Conservation (phyloP, 371 early-diverging fungal species). For the Rhizomucor pusillus region DNA sequence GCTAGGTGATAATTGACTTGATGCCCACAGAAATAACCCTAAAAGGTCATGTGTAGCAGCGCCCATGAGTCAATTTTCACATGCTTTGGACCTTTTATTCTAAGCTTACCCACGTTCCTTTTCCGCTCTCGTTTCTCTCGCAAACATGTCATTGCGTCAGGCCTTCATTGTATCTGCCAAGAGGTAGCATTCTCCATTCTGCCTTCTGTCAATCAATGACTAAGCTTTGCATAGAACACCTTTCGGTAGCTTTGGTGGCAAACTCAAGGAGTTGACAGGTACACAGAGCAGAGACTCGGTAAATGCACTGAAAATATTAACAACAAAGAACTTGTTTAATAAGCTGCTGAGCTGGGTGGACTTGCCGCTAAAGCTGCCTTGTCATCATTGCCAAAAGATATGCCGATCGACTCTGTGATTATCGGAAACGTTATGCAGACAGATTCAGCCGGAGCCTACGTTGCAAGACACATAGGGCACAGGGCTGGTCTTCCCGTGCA, state of each 20-base stretch:
- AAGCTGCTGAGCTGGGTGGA: slow-evolving; percentile 90
- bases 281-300: background rate
- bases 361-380: slow-evolving; percentile 89
- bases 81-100: background rate
- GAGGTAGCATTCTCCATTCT: slow-evolving; percentile 16
- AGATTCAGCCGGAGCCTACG: slow-evolving; percentile 78
- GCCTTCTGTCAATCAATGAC: background rate
- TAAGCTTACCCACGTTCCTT: background rate
- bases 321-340: background rate
- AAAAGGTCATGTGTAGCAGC: too few species aligned
- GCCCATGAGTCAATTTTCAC: slow-evolving; percentile 5
- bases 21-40: too few species aligned
- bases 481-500: slow-evolving; percentile 80
- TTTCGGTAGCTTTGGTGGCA: slow-evolving; percentile 87
- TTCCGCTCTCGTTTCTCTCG: background rate
- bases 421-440: slow-evolving; percentile 96
- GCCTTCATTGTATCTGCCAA: slow-evolving; percentile 51
- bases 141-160: slow-evolving; percentile 41
- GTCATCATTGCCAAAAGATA: slow-evolving; percentile 65
- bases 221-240: slow-evolving; percentile 46
- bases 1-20: too few species aligned
- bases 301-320: background rate
- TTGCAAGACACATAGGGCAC: slow-evolving; percentile 92
- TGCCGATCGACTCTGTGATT: slow-evolving; percentile 85
- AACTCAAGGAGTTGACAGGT: slow-evolving; percentile 73